A percentile compares a stretch with the other conserved stretches of the same genome.
These are phyloP conservation scores for Boletus subparvulus DNA, from an alignment of 768 basidiomycete species.

Conservation along the genomic window DNA sequence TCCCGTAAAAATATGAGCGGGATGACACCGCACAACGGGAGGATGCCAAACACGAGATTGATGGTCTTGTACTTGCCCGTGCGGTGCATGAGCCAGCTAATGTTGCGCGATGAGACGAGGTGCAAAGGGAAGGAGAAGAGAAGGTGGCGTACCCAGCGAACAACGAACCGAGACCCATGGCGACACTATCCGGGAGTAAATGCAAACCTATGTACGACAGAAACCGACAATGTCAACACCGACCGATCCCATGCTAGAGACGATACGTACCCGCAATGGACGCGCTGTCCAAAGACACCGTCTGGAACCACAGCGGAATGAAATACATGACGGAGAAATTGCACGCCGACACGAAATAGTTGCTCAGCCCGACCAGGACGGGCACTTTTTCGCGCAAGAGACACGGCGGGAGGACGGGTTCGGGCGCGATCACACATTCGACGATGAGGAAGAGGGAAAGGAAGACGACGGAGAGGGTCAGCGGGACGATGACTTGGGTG, in stretches of 20 bases:
- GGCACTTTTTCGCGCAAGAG: constrained; percentile 68
- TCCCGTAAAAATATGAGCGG: constrained; percentile 33
- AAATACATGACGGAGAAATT: constrained; percentile 78
- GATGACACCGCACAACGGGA: constrained; percentile 45
- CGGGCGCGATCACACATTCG: constrained; percentile 60
- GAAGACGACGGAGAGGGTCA: constrained; percentile 45
- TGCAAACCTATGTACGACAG: constrained; percentile 37
- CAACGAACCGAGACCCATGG: constrained; percentile 50
- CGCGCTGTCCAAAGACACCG: constrained; percentile 65
- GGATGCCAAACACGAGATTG: constrained; percentile 47
- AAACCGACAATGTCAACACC: not conserved
- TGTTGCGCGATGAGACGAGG: not conserved
- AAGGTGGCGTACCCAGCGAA: constrained; percentile 42
- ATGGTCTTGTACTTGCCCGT: constrained; percentile 52
- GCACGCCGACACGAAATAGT: constrained; percentile 70
- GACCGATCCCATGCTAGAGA: too few species aligned
- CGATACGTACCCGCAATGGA: constrained; percentile 53
- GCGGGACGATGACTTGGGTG: constrained; percentile 48
- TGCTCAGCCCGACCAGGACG: constrained; percentile 65
- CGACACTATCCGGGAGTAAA: constrained; percentile 48
- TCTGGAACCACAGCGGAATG: constrained; percentile 82
- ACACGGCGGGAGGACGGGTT: constrained; percentile 68
- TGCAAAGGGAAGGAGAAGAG: not conserved
- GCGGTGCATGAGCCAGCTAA: constrained; percentile 47
- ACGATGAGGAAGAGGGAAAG: constrained; percentile 54